These are phyloP conservation scores for Vishniacozyma victoriae DNA, from an alignment of 768 basidiomycete species.

Conservation along the genomic window DNA sequence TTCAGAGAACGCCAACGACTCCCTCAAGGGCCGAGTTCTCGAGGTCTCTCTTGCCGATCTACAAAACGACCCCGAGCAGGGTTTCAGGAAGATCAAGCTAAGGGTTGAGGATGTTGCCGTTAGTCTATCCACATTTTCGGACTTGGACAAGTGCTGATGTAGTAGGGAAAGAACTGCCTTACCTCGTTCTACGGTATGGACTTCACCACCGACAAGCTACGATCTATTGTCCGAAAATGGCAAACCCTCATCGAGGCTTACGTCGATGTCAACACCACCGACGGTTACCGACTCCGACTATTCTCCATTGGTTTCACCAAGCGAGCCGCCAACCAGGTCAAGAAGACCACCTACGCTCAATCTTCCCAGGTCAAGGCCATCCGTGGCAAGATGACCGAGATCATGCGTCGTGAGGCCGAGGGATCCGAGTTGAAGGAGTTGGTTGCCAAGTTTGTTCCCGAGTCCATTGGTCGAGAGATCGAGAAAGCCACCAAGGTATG, in stretches of 20 bases:
- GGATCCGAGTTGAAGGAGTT: constrained; percentile 84
- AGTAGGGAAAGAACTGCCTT: constrained; percentile 97
- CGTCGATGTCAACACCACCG: constrained; percentile 97
- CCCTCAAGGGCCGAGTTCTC: constrained; percentile 89
- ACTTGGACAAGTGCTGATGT: constrained; percentile 1
- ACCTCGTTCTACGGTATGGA: constrained; percentile 99
- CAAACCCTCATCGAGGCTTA: constrained; percentile 98
- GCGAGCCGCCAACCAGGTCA: constrained; percentile 90
- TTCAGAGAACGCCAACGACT: constrained; percentile 96
- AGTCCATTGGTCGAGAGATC: constrained; percentile 98
- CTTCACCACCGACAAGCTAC: constrained; percentile 99
- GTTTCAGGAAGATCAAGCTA: constrained; percentile 99
- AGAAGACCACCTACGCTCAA: constrained; percentile 98
- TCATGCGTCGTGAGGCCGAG: constrained; percentile 75
- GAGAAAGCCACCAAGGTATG: constrained; percentile 73
- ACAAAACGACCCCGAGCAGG: constrained; percentile 98
- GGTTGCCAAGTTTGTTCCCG: constrained; percentile 97
- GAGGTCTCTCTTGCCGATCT: constrained; percentile 96
- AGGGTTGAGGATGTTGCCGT: constrained; percentile 64
- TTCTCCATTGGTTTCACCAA: constrained; percentile 99
- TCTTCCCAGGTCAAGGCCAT: constrained; percentile 92
- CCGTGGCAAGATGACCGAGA: constrained; percentile 94
- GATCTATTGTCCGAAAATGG: constrained; percentile 99
- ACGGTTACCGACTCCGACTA: constrained; percentile 97
- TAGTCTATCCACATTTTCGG: constrained; percentile 8